Evolutionary conservation across 768 basidiomycete genomes (phyloP).

Genomic region (Pleurotus platypus): DNA sequence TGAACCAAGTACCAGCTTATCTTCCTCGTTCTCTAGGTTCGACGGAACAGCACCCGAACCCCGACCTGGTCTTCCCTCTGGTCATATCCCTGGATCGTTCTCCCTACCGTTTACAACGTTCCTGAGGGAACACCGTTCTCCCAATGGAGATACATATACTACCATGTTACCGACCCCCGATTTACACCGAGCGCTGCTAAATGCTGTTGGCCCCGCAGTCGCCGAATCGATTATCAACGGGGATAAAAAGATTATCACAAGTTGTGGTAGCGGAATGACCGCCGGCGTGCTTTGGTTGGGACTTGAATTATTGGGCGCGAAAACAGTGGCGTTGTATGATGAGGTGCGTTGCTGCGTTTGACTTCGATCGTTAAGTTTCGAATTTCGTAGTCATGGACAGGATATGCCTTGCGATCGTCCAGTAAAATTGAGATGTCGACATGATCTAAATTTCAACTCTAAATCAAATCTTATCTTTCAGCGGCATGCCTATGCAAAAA

Average conservation of each 20-base stretch:
- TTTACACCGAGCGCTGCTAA: constrained; percentile 55
- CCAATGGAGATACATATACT: constrained; percentile 47
- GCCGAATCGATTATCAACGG: constrained; percentile 59
- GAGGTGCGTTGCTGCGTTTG: constrained; percentile 56
- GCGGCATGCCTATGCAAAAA: neutral
- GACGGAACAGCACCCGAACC: constrained; percentile 85
- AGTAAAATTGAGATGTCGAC: constrained; percentile 68
- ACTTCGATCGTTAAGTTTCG: constrained; percentile 1
- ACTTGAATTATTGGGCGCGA: constrained; percentile 65
- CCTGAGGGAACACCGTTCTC: constrained; percentile 41
- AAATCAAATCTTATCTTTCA: neutral
- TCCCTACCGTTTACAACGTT: constrained; percentile 83
- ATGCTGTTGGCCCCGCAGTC: constrained; percentile 58
- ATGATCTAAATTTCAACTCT: neutral
- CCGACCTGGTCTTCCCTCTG: constrained; percentile 80
- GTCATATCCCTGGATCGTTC: constrained; percentile 87
- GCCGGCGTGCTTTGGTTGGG: constrained; percentile 93
- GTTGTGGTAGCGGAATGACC: constrained; percentile 99
- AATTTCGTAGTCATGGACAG: constrained; percentile 83
- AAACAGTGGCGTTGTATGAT: constrained; percentile 78
- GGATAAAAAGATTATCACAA: constrained; percentile 59
- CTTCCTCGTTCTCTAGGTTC: constrained; percentile 47
- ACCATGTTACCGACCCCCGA: constrained; percentile 56
- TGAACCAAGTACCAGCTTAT: neutral
- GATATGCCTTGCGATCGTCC: constrained; percentile 75